A percentile compares a stretch with the other conserved stretches of the same genome.
phyloP scores from a whole-genome alignment of 495 filamentous ascomycete genomes.

The Trichocladium antarcticum region DNA sequence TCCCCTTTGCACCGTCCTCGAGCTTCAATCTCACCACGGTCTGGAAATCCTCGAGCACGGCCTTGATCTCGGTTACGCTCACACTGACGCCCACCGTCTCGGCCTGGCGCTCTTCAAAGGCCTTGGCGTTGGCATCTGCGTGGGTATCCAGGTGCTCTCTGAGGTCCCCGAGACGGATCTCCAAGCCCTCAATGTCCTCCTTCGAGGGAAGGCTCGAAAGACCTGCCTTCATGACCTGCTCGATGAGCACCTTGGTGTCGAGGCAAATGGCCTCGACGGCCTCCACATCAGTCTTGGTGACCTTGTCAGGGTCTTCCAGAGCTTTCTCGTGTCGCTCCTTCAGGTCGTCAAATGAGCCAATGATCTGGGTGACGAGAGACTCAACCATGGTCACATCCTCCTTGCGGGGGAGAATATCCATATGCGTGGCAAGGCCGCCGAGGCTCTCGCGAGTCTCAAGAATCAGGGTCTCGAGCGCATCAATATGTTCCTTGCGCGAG shows the following conservation, averaged over 20 bases:
- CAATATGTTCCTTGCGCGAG: conserved; percentile 59
- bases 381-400: conserved; percentile 69
- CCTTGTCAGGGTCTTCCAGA: conserved; percentile 49
- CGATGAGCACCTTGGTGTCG: conserved; percentile 65
- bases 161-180: conserved; percentile 56
- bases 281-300: conserved; percentile 70
- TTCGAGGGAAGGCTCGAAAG: conserved; percentile 55
- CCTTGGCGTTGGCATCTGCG: conserved; percentile 62
- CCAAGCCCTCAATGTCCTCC: conserved; percentile 42
- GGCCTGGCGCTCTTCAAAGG: conserved; percentile 60
- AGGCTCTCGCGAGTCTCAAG: conserved; percentile 58
- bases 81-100: conserved; percentile 43
- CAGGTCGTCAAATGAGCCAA: conserved; percentile 61
- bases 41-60: conserved; percentile 42
- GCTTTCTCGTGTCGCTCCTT: conserved; percentile 55
- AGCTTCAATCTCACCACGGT: conserved; percentile 38
- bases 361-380: conserved; percentile 62
- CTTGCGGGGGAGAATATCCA: conserved; percentile 57
- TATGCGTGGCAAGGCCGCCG: conserved; percentile 43
- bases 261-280: conserved; percentile 65
- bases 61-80: conserved; percentile 41
- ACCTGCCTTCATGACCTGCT: conserved; percentile 57
- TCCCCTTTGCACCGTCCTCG: conserved; percentile 38
- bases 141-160: conserved; percentile 56
- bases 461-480: conserved; percentile 55